Evolutionary conservation across 2,329 filamentous ascomycete genomes (phyloP).

Genomic region (Coniosporium uncinatum): DNA sequence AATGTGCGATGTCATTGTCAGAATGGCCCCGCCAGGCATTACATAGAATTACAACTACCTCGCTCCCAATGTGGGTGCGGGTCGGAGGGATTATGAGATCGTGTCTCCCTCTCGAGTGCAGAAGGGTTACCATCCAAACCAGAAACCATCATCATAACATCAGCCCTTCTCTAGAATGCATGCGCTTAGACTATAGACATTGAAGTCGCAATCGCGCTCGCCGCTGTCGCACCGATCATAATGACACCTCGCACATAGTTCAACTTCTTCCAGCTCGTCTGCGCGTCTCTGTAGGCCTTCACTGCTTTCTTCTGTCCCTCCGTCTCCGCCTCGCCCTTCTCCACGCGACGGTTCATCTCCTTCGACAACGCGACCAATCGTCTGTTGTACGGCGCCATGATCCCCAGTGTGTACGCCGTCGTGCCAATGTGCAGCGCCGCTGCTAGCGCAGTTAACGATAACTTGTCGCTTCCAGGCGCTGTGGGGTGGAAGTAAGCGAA

Average conservation of each 20-base stretch:
- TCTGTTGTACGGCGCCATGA: constrained; percentile 3
- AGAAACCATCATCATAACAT: too few relatives aligned
- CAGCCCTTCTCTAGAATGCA: too few relatives aligned
- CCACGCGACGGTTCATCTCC: constrained; percentile 1
- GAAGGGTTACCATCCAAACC: too few relatives aligned
- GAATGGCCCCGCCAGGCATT: too few relatives aligned
- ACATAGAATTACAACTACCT: too few relatives aligned
- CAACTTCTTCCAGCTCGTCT: background rate
- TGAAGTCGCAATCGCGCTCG: constrained; percentile 1
- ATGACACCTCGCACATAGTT: constrained; percentile 1
- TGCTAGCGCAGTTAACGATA: background rate
- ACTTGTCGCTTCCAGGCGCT: constrained; percentile 1
- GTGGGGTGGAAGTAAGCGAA: background rate
- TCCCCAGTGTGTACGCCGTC: background rate
- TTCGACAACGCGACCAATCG: background rate
- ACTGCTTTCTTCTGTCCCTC: background rate
- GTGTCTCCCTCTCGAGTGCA: too few relatives aligned
- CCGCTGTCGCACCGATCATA: background rate
- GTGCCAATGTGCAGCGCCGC: background rate
- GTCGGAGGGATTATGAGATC: too few relatives aligned
- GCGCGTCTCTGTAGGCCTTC: constrained; percentile 1
- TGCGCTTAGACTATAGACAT: too few relatives aligned
- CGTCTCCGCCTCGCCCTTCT: background rate
- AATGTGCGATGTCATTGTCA: too few relatives aligned
- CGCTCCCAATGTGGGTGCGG: too few relatives aligned